These are phyloP conservation scores for Blepharisma stoltei DNA, from an alignment of 73 alveolate genomes.

Conservation along the genomic window DNA sequence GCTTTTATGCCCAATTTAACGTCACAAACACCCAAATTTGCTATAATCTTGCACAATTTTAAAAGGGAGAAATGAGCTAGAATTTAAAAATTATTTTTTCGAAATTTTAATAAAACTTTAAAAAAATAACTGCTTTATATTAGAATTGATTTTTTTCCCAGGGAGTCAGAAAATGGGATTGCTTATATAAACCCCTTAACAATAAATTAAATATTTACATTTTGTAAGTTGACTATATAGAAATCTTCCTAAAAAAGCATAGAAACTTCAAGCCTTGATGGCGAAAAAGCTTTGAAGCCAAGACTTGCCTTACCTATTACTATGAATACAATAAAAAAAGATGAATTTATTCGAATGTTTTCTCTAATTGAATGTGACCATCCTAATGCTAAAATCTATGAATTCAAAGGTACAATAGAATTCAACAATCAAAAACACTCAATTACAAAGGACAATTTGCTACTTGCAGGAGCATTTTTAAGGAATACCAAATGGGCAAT, in stretches of 20 bases:
- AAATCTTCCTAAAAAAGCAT: too few species aligned
- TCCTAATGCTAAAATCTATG: conserved; percentile 69
- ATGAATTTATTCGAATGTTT: conserved; percentile 8
- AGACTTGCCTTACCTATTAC: conserved; percentile 43
- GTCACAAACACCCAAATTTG: too few species aligned
- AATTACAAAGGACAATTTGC: not conserved
- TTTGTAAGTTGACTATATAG: too few species aligned
- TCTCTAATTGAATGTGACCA: conserved; percentile 43
- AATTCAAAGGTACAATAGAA: conserved; percentile 57
- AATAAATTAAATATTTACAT: too few species aligned
- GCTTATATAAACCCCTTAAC: too few species aligned
- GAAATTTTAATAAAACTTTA: too few species aligned
- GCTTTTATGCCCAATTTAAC: too few species aligned
- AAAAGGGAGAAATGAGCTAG: too few species aligned
- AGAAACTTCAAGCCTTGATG: conserved; percentile 95
- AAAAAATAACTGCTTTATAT: too few species aligned
- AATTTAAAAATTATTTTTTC: too few species aligned
- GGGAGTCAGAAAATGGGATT: conserved; percentile 80
- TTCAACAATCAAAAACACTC: not conserved
- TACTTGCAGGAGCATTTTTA: conserved; percentile 49
- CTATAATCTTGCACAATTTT: too few species aligned
- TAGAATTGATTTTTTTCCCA: too few species aligned
- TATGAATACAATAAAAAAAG: not conserved
- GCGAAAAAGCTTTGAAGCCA: conserved; percentile 94
- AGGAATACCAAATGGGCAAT: conserved; percentile 76